Evolutionary conservation across 768 basidiomycete species (phyloP), one percentile per base, ranked within the genome.

Genomic region (Rossbeevera mucosa): DNA sequence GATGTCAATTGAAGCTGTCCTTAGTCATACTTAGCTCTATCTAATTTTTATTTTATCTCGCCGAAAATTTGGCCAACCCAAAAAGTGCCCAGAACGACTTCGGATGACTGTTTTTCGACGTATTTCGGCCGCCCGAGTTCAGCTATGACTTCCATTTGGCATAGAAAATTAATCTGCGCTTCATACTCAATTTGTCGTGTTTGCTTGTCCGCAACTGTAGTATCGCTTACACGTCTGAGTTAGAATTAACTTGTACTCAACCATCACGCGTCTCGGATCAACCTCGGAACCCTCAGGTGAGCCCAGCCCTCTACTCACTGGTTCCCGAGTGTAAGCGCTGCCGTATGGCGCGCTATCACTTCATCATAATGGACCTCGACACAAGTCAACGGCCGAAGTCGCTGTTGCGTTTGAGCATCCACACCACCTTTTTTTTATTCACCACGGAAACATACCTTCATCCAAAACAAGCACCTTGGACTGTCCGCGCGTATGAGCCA

Each of bases 391-490:
- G 18, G 91, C 91, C 31, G 86, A 90, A 5, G 91, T 94, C 3
- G 91, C 89, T 88, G 54, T 51, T 26, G 18, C 44, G 16, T 12
- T 45, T 48, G 42, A 52, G 29, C 28, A 45, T 38, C 9, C 9
- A 21, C 2, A 4, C 6, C 22, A n/a, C n/a, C 42, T 6, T n/a
- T 6, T 7, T 12, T 9, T n/a, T 13, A 5, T 16, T 16, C 4
- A 28, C 3, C 28, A 21, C 45, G 26, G 26, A 21, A 44, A 59
- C 60, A 57, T 61, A 81, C 87, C 90, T 80, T 97, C 94, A 63
- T 96, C 94, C n/a, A 97, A 74, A 1, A 96, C 90, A 6, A 97
- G 75, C 31, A 96, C 86, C 69, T 86, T 94, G 16, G 89, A 83
- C 81, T 87, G 53, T 30, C 24, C 44, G 48, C 53, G 51, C 0